Conservation (phyloP, 1,139 yeast genomes). For the Saccharomyces hybrid region DNA sequence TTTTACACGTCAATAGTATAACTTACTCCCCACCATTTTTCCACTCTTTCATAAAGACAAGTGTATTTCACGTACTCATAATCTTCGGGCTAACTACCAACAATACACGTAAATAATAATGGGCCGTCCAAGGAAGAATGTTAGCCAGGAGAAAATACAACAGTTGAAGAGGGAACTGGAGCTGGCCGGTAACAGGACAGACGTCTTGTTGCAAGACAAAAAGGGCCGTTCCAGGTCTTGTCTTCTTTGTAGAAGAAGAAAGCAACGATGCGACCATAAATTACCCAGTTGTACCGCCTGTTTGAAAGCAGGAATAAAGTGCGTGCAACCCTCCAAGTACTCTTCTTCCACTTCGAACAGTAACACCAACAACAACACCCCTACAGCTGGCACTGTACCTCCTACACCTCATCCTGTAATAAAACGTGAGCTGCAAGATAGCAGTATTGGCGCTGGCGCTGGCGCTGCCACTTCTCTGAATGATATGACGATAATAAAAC, state of each 20-base stretch:
- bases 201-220: constrained; percentile 32
- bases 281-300: constrained; percentile 56
- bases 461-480: not conserved
- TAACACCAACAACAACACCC: not conserved
- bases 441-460: constrained; percentile 1
- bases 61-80: not conserved
- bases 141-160: constrained; percentile 30
- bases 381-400: constrained; percentile 1
- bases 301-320: constrained; percentile 47
- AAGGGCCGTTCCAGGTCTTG: constrained; percentile 47
- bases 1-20: not conserved
- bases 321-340: constrained; percentile 54
- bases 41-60: not conserved
- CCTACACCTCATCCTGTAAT: not conserved
- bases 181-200: constrained; percentile 27
- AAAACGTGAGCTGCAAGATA: not conserved
- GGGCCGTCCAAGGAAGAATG: constrained; percentile 32
- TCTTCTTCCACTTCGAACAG: constrained; percentile 9
- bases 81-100: not conserved
- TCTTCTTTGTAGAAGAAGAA: constrained; percentile 43
- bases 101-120: constrained; percentile 10
- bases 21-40: constrained; percentile 2
- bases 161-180: constrained; percentile 30
- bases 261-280: constrained; percentile 53
- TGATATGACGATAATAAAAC: not conserved